phyloP scores from a whole-genome alignment of 148 eudicot species.

The Vaccinium darrowii region DNA sequence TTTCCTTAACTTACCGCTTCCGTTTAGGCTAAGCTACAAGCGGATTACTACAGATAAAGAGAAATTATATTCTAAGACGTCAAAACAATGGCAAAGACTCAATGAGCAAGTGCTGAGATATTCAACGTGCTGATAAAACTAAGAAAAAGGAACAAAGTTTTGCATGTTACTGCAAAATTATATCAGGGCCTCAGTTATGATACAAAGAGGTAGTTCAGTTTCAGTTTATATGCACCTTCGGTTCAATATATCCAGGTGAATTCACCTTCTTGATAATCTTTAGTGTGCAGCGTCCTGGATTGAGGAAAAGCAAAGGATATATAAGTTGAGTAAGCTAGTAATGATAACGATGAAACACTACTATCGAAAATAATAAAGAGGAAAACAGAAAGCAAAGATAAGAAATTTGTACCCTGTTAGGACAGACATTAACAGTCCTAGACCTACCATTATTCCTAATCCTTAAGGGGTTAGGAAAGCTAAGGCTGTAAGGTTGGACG shows the following conservation, averaged over 20 bases:
- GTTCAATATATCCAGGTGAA: conserved; percentile 27
- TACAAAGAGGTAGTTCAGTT: conserved; percentile 31
- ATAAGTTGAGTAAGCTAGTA: neutral
- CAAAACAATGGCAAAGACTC: conserved; percentile 11
- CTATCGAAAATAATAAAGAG: neutral
- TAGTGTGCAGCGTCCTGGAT: conserved; percentile 27
- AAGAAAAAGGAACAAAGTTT: conserved; percentile 15
- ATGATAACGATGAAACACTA: neutral
- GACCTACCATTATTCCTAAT: no score
- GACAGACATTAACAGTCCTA: no score
- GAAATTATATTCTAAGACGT: no score
- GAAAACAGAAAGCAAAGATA: neutral
- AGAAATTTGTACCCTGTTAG: conserved; percentile 29
- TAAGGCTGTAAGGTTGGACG: no score
- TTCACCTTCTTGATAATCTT: conserved; percentile 30
- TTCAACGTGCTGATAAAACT: conserved; percentile 20
- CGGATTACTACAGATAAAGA: conserved; percentile 3
- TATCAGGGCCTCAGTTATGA: conserved; percentile 22
- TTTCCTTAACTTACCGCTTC: conserved; percentile 10
- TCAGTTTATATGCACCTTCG: conserved; percentile 36
- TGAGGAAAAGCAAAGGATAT: conserved; percentile 7
- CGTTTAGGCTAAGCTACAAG: conserved; percentile 17
- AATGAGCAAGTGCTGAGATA: conserved; percentile 31
- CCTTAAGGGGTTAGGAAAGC: no score
- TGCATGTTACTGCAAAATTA: conserved; percentile 16